Base-by-base conservation (phyloP, 2,329 filamentous ascomycete genomes). In the Capronia epimyces region DNA sequence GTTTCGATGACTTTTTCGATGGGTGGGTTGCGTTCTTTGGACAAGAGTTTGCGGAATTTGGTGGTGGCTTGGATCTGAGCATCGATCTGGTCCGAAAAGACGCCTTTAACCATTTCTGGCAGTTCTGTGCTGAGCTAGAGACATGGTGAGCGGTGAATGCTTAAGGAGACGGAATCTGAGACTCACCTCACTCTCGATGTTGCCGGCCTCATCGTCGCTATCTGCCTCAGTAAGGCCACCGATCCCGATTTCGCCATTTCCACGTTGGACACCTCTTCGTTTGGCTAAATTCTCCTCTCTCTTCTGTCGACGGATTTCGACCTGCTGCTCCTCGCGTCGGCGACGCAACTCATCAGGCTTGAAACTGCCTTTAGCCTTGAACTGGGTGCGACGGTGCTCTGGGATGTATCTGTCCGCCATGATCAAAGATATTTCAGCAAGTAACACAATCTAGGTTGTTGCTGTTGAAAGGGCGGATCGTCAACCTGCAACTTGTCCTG, bases 1-100 rank as follows among this genome's bases (percentile, higher is more conserved):
- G 93, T 97, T 80, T 97, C 95, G 73, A 98, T 98, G 63, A 98
- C 93, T 69, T 94, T 89, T 76, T 98, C 93, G 69, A 98, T 98
- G 40, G 93, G 93, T 41, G 93, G 93, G 76, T 98, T 98, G 67
- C 93, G 88, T 78, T 98, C 93, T 77, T 98, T 98, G 61, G 89
- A 96, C 22, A 98, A 78, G 36, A 98, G 81, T 79, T 98, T 98
- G 69, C 93, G 81, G 79, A 98, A 98, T 72, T 95, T 96, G 63
- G 93, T 98, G 22, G 93, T 98, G 52, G 91, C 89, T 73, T 91
- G 84, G 64, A 98, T 98, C 74, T 98, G 93, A 63, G 87, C 81
- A 68, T 98, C 93, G 72, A 98, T 96, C 74, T 97, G 89, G 60
- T 98, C 91, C 59, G 93, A 98, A 76, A 98, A 97, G 66, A 98